Base-by-base conservation (phyloP, 495 filamentous ascomycete genomes). In the Pseudevernia furfuracea region DNA sequence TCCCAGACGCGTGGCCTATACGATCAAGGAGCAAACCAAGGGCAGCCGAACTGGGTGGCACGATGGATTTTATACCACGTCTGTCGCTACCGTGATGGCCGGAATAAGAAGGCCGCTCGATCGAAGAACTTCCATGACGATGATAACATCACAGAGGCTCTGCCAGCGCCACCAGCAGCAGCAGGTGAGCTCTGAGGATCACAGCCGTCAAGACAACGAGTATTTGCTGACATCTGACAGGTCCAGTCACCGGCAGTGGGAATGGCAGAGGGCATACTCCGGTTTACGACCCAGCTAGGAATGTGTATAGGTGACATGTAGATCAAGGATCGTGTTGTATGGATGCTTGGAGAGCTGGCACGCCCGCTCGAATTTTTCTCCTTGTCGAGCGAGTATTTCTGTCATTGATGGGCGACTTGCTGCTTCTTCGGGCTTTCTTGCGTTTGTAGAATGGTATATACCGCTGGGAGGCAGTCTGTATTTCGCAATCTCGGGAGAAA, bases 21-120 rank as follows among this genome's bases (percentile, higher is more conserved):
- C 61, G 74, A 77, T 23, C 69, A 65, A 17, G 80, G 79, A 17
- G 67, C 65, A 6, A 76, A 75, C 0, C 69, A 66, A 30, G 76
- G 76, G 58, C 80, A 77, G 14, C 79, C 80, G 11, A 85, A 85
- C 64, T 85, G 82, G 82, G 79, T 85, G 10, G 78, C 81, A 10
- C 75, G 76, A 19, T 85, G 82, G 82, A 78, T 84, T 71, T 66
- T 85, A 53, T 85, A 85, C 60, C 82, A 81, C 65, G 81, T 83
- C 25, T 85, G 83, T 71, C 81, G 82, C 23, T 83, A 81, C 19
- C 74, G 82, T 39, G 82, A 85, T 72, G 79, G 78, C 34, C 72
- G 82, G 23, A 85, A 85, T 71, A 81, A 79, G 71, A 76, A 77
- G 25, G 79, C 46, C 17, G 64, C 62, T 7, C 60, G 59, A 48